phyloP scores from a whole-genome alignment of 2,329 filamentous ascomycete genomes.

The Colletotrichum cuscutae region DNA sequence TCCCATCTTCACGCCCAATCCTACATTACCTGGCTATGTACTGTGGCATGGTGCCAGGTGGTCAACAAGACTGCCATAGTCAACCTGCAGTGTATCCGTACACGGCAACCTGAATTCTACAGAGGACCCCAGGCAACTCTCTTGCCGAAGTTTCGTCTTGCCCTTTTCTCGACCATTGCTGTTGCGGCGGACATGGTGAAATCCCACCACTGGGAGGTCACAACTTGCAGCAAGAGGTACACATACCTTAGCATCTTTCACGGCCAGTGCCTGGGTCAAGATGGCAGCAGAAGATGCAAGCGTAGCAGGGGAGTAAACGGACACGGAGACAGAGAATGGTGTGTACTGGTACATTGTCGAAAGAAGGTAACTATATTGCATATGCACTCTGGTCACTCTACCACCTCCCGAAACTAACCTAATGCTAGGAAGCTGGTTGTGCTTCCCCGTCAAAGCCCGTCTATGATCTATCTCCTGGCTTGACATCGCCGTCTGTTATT shows the following conservation, averaged over 20 bases:
- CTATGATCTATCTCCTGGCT: neutral
- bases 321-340: neutral
- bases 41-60: too few relatives aligned
- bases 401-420: neutral
- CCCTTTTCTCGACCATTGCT: slow-evolving; percentile 2
- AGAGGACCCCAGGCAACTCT: neutral
- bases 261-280: neutral
- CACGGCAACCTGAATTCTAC: neutral
- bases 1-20: too few relatives aligned
- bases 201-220: neutral
- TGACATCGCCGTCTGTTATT: neutral
- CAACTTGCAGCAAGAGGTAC: neutral
- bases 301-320: neutral
- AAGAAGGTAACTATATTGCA: neutral
- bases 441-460: slow-evolving; percentile 8
- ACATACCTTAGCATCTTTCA: neutral
- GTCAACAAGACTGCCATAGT: too few relatives aligned
- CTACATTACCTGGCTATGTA: too few relatives aligned
- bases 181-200: neutral
- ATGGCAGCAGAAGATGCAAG: neutral
- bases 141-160: neutral
- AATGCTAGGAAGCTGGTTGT: neutral
- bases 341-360: neutral
- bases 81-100: neutral
- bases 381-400: neutral